These are phyloP conservation scores for Cercospora janseana DNA, from an alignment of 2,329 filamentous ascomycete genomes.

Conservation along the genomic window DNA sequence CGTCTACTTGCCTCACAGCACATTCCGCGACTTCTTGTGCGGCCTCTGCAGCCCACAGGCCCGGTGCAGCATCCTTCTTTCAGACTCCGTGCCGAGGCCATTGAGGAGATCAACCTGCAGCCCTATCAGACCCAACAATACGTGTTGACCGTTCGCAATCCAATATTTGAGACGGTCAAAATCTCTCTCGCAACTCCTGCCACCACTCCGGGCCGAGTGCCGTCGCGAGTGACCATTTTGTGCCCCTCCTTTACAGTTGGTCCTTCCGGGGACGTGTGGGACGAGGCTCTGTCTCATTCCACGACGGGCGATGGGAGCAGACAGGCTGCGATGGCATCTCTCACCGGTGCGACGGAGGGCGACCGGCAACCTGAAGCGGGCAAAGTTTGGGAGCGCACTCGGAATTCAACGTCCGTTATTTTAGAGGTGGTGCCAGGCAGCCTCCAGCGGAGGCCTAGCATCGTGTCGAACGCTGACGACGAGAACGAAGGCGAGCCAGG, in stretches of 20 bases:
- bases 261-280: conserved; percentile 83
- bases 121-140: conserved; percentile 65
- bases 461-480: conserved; percentile 32
- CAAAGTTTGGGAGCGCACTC: conserved; percentile 91
- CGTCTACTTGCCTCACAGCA: conserved; percentile 80
- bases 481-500: conserved; percentile 45
- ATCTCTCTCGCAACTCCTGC: conserved; percentile 84
- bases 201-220: conserved; percentile 71
- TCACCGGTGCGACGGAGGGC: conserved; percentile 44
- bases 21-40: conserved; percentile 77
- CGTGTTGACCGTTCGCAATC: conserved; percentile 87
- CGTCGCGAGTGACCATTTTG: conserved; percentile 80
- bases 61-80: conserved; percentile 29
- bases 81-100: conserved; percentile 25
- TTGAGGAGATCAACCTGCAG: conserved; percentile 28
- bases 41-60: conserved; percentile 48
- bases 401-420: conserved; percentile 94
- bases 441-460: conserved; percentile 36
- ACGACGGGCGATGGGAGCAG: conserved; percentile 30
- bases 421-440: conserved; percentile 75
- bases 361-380: conserved; percentile 74
- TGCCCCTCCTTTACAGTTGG: conserved; percentile 94
- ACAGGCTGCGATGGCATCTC: conserved; percentile 35
- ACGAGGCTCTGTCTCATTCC: conserved; percentile 71
- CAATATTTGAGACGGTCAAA: conserved; percentile 85